Base-by-base conservation (phyloP, 202 grass and related monocot species). In the Brachypodium distachyon region DNA sequence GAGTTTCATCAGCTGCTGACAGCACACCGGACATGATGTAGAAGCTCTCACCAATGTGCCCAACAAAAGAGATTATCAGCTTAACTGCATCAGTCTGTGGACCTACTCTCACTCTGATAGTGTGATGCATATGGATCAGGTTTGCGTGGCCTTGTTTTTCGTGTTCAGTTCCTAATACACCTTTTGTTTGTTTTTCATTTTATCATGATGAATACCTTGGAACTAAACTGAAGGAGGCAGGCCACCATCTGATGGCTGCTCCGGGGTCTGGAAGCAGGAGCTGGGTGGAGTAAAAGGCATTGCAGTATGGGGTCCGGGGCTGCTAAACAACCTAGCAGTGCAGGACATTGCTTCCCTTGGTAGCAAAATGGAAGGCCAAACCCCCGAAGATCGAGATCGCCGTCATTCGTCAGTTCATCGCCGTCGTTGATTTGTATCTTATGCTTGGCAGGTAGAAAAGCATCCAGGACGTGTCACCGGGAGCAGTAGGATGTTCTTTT, bases 181-280 rank as follows among this genome's bases (percentile, higher is more conserved):
- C 41, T 12, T 29, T 25, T 59, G 7, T 44, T 53, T 26, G 7
- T 44, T 53, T 26, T 10, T 2, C 2, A 11, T 28, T 77, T 63
- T n/a, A 70, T 70, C 69, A 40, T 22, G 58, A 63, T 12, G 73
- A n/a, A n/a, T n/a, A 73, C 73, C 54, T 28, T 80, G 34, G 62
- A 84, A 14, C 86, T 80, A 37, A 63, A 57, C 47, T 69, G 86
- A 80, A 71, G 70, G 38, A 75, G 76, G 69, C 76, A 84, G 61
- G 36, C 44, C 29, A 84, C 69, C 81, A 9, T 77, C 56, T 59
- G 65, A 86, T 32, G 38, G 70, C 27, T 64, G 37, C 55, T 36
- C 47, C 34, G 10, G 14, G 31, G 51, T 60, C 26, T 44, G 46
- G 71, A 38, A 70, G 54, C 36, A 29, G 25, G 53, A 68, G 49